Evolutionary conservation across 2,329 filamentous ascomycete species (phyloP).

Genomic region (Calonectria multiphialidica): DNA sequence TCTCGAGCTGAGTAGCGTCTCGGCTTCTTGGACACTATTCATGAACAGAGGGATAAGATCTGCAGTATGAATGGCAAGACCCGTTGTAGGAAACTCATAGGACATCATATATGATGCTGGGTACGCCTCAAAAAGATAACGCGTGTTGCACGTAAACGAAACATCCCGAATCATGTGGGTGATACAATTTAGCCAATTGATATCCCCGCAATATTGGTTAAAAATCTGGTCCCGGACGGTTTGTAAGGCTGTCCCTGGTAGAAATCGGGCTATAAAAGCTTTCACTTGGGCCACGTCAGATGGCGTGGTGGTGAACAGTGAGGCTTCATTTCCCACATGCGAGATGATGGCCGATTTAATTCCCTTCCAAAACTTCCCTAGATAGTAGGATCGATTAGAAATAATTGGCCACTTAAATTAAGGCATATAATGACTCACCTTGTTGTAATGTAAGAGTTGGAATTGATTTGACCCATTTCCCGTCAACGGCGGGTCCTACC

Average conservation of each 20-base stretch:
- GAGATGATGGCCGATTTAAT: not conserved
- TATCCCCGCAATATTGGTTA: not conserved
- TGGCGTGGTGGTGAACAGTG: not conserved
- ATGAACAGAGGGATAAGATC: not conserved
- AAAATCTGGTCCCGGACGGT: not conserved
- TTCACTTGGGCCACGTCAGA: too few relatives aligned
- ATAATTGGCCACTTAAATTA: not conserved
- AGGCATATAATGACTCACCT: too few relatives aligned
- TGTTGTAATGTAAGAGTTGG: not conserved
- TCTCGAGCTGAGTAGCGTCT: not conserved
- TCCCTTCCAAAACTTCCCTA: not conserved
- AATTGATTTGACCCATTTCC: slow-evolving; percentile 11
- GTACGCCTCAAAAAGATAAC: not conserved
- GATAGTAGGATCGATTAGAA: not conserved
- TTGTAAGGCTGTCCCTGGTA: not conserved
- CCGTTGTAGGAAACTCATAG: not conserved
- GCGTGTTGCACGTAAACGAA: not conserved
- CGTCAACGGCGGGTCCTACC: slow-evolving; percentile 25
- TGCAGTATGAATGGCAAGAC: not conserved
- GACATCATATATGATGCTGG: not conserved
- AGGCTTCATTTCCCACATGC: not conserved
- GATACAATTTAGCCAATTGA: not conserved
- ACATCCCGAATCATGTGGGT: not conserved
- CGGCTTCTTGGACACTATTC: not conserved
- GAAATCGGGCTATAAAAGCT: not conserved